phyloP scores from a whole-genome alignment of 2,329 filamentous ascomycete species.

The Colletotrichum shisoi region DNA sequence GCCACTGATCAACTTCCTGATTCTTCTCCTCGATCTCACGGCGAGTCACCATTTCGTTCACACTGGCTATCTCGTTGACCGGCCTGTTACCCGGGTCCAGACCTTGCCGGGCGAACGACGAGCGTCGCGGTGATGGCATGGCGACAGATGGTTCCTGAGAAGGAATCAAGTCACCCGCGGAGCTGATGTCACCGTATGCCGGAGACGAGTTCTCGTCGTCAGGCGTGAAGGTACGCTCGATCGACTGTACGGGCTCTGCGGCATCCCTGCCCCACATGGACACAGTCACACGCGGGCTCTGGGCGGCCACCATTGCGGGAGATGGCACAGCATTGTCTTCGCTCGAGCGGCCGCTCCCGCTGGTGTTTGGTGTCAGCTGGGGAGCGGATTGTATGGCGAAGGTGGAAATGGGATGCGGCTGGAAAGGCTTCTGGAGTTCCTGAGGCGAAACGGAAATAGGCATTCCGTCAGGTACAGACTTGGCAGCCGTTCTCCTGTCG shows the following conservation, averaged over 20 bases:
- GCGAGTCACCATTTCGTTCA: constrained; percentile 58
- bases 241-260: constrained; percentile 48
- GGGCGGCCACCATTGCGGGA: constrained; percentile 53
- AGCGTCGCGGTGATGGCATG: constrained; percentile 45
- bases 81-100: constrained; percentile 58
- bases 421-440: constrained; percentile 53
- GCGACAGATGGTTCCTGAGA: constrained; percentile 39
- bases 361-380: constrained; percentile 60
- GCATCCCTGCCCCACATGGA: constrained; percentile 62
- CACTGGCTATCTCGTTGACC: constrained; percentile 54
- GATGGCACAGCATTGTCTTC: constrained; percentile 57
- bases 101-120: constrained; percentile 54
- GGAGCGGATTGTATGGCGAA: constrained; percentile 45
- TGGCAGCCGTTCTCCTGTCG: constrained; percentile 45
- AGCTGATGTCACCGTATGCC: constrained; percentile 47
- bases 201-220: constrained; percentile 49
- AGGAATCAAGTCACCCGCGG: constrained; percentile 53
- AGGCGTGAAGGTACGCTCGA: constrained; percentile 51
- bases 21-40: constrained; percentile 58
- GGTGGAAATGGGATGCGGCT: constrained; percentile 46
- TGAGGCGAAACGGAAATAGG: constrained; percentile 54
- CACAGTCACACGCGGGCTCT: constrained; percentile 64
- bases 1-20: constrained; percentile 60
- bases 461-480: constrained; percentile 41
- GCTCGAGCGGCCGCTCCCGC: constrained; percentile 59